Base-by-base conservation (phyloP, 306 rosid species). In the Trifolium fragiferum region DNA sequence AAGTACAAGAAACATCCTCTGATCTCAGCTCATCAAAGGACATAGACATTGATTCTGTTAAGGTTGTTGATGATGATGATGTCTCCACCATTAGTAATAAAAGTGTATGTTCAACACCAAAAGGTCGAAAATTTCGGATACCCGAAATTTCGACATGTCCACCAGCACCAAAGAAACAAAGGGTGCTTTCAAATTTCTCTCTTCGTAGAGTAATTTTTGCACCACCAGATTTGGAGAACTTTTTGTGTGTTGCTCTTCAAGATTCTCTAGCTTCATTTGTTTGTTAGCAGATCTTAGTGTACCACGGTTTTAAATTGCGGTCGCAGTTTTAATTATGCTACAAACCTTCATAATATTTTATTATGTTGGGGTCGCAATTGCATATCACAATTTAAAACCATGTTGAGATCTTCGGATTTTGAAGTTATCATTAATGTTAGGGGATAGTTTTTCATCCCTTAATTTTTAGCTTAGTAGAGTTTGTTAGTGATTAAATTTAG, bases 101-200 rank as follows among this genome's bases (percentile, higher is more conserved):
- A 11, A 79, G 72, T 57, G 62, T 81, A 1, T 92, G 96, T 61
- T 90, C 89, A 16, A 93, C 98, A 0, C 98, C 98, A 2, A 93
- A 88, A 78, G 97, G 86, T 33, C 40, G 81, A 81, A 89, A 87
- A 73, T 88, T 83, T 81, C 77, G 82, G 41, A 90, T 93, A 78
- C 97, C 98, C 12, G 83, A 89, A 78, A 76, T 80, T 71, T 44
- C 79, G 33, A 82, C 92, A 21, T 93, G 98, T 20, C 98, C 98
- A 2, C 93, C 97, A 21, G 90, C 97, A 7, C 98, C 98, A 6
- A 89, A 93, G 90, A 93, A 90, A 87, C 86, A 75, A 76, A 89
- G 90, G 71, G 70, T 82, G 15, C 66, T 82, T 16, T 78, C 93
- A 6, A 82, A 78, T 74, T 90, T 76, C 84, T 82, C 84, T 0